Base-by-base conservation (phyloP, 257 asterid genomes). In the Fraxinus anomala region DNA sequence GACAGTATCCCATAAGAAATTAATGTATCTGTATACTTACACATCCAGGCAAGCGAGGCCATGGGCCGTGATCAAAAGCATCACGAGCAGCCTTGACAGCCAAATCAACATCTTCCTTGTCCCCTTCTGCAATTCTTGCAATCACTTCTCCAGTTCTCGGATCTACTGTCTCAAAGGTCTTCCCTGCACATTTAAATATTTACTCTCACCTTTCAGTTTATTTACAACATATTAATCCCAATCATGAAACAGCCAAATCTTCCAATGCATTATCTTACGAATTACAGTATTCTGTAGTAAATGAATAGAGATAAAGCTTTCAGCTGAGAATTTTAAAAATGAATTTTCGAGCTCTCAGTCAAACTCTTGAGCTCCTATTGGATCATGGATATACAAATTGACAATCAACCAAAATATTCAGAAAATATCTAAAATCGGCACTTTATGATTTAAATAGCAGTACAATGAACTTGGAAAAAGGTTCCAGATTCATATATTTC, bases 51-150 rank as follows among this genome's bases (percentile, higher is more conserved):
- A 88, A 56, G 63, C 94, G 90, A 66, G 94, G 94, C 94, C 94
- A 89, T 0, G 89, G 89, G 8, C 94, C 94, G 61, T 71, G 54
- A 28, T 89, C 92, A 24, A 89, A 89, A 42, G 92, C 94, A 26
- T 85, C 74, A 12, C 94, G 92, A 14, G 94, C 94, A 68, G 94
- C 94, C 17, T 79, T 80, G 0, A 89, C 94, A 9, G 92, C 94
- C 79, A 88, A 77, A 81, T 89, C 91, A 51, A 89, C 74, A 54
- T 89, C 94, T 47, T 86, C 84, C 61, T 83, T 83, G 36, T 82
- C 89, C 4, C 92, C 94, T 81, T 86, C 89, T 0, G 89, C 81
- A 23, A 89, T 82, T 2, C 74, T 51, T 42, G 92, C 87, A 47
- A 86, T 86, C 68, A 79, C 86, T 63, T 86, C 87, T 59, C 70